Base-by-base conservation (phyloP, 208 protist genomes). In the Trypanosoma boissoni region DNA sequence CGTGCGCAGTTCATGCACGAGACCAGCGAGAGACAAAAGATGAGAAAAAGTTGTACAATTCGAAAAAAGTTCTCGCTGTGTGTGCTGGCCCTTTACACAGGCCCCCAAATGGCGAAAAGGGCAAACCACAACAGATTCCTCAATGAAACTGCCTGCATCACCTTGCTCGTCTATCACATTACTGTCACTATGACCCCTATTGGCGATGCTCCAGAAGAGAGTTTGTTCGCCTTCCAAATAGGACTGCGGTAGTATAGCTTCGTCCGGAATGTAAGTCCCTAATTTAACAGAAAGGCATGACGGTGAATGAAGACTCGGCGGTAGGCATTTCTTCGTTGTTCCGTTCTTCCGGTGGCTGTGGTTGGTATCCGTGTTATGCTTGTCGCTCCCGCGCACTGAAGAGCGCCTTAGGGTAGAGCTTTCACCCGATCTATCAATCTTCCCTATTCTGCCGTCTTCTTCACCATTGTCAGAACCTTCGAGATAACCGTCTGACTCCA, bases 31-130 rank as follows among this genome's bases (percentile, higher is more conserved):
- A 3, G 54, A 61, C 64, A 70, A 63, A 12, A 70, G 31, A 18
- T 70, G 64, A 3, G 51, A 55, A 24, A 63, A 44, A 51, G 63
- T 59, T 2, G 55, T 63, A 24, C 53, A 29, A 27, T 56, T 70
- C 8, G 51, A 62, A 5, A 70, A 20, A 12, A 84, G n/a, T 10
- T 76, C 78, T 7, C 42, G 29, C 6, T 53, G 32, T 7, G 64
- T 71, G 70, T 80, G 78, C 3, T 58, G 62, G 9, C 78, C 78
- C 16, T 70, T 50, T 8, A 68, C 27, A 57, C 78, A 84, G 43
- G 66, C 68, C 20, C 57, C 59, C 18, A 75, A 32, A 1, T 73
- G 45, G 1, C 56, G 65, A 39, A 84, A 69, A 0, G 73, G 78
- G 26, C 73, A 78, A 26, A 70, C 61, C 2, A 79, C 29, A 27